phyloP scores from a whole-genome alignment of 441 rosid species.

The Manihot esculenta region DNA sequence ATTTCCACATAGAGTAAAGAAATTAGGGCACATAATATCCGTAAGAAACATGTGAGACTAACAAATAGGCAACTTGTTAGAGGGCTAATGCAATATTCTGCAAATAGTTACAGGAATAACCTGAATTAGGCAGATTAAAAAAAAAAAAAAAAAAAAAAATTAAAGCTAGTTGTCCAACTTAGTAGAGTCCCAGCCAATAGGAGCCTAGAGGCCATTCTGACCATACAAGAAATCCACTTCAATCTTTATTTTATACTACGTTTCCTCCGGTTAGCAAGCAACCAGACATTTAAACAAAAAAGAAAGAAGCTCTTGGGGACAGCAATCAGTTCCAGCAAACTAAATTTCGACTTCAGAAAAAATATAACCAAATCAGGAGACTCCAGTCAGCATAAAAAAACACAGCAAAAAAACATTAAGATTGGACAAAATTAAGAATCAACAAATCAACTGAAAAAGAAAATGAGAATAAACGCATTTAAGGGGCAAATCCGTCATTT shows the following conservation, averaged over 20 bases:
- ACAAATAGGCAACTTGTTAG: background rate
- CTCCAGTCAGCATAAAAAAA: background rate
- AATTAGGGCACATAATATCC: background rate
- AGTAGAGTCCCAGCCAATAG: background rate
- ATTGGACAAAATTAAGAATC: background rate
- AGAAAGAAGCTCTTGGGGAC: background rate
- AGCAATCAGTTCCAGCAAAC: conserved; percentile 8
- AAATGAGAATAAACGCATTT: background rate
- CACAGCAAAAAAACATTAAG: background rate
- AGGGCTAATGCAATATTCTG: background rate
- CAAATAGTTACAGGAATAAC: background rate
- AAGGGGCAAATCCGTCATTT: conserved; percentile 18
- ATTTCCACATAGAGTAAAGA: background rate
- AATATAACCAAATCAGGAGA: conserved; percentile 3
- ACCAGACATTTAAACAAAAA: background rate
- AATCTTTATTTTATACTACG: background rate
- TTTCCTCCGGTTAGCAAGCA: conserved; percentile 5
- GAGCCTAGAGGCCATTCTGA: background rate
- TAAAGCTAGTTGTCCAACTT: background rate
- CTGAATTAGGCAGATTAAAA: background rate
- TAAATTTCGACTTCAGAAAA: background rate
- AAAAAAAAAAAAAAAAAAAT: background rate
- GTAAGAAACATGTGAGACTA: background rate
- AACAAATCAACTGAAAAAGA: background rate
- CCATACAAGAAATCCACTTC: background rate